These are phyloP conservation scores for Ramaria sp. DNA, from an alignment of 768 basidiomycete species.

Conservation along the genomic window DNA sequence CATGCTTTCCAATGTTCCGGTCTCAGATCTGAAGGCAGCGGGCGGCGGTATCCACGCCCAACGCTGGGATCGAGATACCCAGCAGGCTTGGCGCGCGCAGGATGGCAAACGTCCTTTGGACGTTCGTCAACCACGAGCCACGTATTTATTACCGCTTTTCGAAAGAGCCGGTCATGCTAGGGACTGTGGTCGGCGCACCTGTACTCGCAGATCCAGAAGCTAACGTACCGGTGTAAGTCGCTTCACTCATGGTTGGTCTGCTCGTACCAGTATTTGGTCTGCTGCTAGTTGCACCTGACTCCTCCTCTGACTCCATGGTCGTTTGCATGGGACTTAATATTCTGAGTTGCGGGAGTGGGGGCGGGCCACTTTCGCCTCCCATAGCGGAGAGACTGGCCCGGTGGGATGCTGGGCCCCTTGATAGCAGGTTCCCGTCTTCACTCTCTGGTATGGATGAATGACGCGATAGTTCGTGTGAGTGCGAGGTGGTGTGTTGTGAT, in stretches of 20 bases:
- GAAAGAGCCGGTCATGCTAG: neutral
- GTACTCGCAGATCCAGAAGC: neutral
- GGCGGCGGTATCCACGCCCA: neutral
- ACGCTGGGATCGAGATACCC: neutral
- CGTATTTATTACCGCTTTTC: neutral
- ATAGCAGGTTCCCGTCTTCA: neutral
- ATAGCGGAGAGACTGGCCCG: conserved; percentile 8
- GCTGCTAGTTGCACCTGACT: neutral
- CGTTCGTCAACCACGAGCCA: neutral
- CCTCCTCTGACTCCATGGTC: neutral
- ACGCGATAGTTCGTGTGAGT: neutral
- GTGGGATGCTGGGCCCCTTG: neutral
- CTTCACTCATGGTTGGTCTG: conserved; percentile 1
- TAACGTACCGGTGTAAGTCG: neutral
- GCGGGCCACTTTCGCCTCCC: neutral
- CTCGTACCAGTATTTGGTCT: neutral
- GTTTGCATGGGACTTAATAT: neutral
- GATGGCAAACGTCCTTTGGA: neutral
- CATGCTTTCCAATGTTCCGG: neutral
- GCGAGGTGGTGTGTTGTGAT: neutral
- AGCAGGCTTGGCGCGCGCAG: neutral
- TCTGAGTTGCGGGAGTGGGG: neutral
- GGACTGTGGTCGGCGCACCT: neutral
- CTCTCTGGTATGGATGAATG: neutral
- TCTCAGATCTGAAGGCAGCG: neutral